A percentile compares a stretch with the other conserved stretches of the same genome.
Conservation (phyloP, 805 yeast species). For the Blastobotrys parvus region DNA sequence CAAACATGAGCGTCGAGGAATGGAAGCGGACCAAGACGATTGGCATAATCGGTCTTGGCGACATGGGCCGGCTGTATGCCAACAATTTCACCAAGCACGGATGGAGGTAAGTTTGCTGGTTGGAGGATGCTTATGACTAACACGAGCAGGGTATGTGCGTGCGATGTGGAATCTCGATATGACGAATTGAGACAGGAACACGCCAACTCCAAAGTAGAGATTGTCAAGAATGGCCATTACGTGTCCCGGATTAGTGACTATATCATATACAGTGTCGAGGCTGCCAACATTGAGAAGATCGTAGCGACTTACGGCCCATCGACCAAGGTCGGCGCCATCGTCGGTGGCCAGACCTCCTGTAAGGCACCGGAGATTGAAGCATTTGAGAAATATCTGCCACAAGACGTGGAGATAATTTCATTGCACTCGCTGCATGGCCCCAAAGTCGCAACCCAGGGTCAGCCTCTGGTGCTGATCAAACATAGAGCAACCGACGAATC, state of each 20-base stretch:
- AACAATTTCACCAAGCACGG: conserved; percentile 69
- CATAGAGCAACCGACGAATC: conserved; percentile 56
- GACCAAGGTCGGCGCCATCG: conserved; percentile 78
- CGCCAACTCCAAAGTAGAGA: conserved; percentile 32
- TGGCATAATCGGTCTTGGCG: conserved; percentile 94
- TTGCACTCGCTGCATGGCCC: conserved; percentile 96
- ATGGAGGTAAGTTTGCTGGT: conserved; percentile 40
- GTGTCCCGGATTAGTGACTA: conserved; percentile 79
- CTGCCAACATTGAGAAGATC: conserved; percentile 68
- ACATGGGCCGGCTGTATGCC: conserved; percentile 92
- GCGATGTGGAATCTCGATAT: conserved; percentile 67
- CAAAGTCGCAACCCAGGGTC: conserved; percentile 77
- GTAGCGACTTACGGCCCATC: conserved; percentile 73
- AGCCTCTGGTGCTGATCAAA: conserved; percentile 79
- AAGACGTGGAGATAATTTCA: conserved; percentile 73
- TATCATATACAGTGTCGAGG: conserved; percentile 87
- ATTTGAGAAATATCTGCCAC: conserved; percentile 66
- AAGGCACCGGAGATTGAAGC: conserved; percentile 85
- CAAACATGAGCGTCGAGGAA: background rate
- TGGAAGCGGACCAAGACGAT: conserved; percentile 47
- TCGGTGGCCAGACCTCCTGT: conserved; percentile 98
- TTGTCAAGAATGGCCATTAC: conserved; percentile 70
- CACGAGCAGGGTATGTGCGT: conserved; percentile 54
- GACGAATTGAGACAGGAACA: conserved; percentile 35
- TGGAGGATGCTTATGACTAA: background rate